Evolutionary conservation across 169 alveolate species (phyloP), one percentile per base, ranked within the genome.

Genomic region (Eimeria sp.): DNA sequence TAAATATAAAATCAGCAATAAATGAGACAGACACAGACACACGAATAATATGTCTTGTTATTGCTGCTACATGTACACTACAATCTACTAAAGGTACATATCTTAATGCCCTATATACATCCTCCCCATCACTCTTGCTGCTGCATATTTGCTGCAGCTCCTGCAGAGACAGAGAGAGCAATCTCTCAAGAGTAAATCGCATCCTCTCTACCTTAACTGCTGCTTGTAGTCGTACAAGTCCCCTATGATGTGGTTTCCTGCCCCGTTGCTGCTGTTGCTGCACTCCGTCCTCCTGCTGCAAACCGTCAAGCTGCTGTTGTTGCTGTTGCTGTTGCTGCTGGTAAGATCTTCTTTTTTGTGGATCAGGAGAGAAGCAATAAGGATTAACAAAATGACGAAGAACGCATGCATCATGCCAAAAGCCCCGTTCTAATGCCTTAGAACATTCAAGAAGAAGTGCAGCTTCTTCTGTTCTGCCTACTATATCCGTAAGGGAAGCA

Each of bases 391-490:
- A 95, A 78, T 95, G 97, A 72, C 96, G 80, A 57, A 96, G 82
- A 65, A 95, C 84, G 94, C 96, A 96, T 49, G 91, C 90, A 65
- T 90, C 90, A n/a, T 83, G 63, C 83, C 88, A 63, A 27, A 82
- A 10, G 54, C 95, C 91, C 30, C 78, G 6, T 34, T 91, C 97
- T 6, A 91, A 7, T 45, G 87, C 92, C 45, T 87, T 82, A 54
- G 95, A 25, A 96, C 97, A 97, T 67, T 95, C 97, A 6, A 97
- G 91, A 45, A 95, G 67, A 10, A 82, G 72, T 57, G 90, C 97
- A 61, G 96, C 96, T 78, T 88, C 93, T 47, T 67, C 96, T 88
- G 72, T 58, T 0, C n/a, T 54, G 1, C 91, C 73, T 40, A 25
- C 65, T 30, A 75, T 58, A 16, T 96, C 96, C 22, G 97, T 83